Percentiles rank a stretch among this genome's conserved stretches.
Conservation (phyloP, 169 alveolate species). For the Cryptosporidium ubiquitum region DNA sequence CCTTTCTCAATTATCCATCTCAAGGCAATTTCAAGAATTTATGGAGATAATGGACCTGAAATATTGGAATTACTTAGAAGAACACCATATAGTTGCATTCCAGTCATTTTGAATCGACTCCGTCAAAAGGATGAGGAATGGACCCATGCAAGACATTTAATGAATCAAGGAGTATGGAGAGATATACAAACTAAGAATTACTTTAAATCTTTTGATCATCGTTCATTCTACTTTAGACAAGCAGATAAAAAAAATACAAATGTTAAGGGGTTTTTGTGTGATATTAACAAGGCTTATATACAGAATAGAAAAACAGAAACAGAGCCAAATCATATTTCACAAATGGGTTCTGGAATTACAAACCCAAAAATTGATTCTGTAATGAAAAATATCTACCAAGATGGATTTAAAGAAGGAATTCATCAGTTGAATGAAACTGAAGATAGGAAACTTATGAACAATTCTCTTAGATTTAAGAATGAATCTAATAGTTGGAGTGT, state of each 20-base stretch:
- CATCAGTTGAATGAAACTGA: neutral
- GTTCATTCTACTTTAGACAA: conserved; percentile 83
- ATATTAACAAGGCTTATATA: conserved; percentile 64
- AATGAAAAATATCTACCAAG: too few relatives aligned
- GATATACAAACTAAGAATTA: conserved; percentile 83
- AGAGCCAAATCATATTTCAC: neutral
- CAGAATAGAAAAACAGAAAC: conserved; percentile 73
- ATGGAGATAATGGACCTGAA: conserved; percentile 82
- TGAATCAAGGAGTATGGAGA: conserved; percentile 80
- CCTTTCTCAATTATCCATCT: conserved; percentile 77
- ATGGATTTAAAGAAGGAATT: too few relatives aligned
- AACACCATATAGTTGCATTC: conserved; percentile 81
- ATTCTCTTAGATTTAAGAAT: conserved; percentile 53
- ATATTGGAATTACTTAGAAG: conserved; percentile 77
- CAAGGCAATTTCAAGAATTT: conserved; percentile 80
- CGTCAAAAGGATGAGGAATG: conserved; percentile 79
- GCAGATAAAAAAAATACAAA: conserved; percentile 83
- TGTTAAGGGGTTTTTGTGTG: conserved; percentile 77
- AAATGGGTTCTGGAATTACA: neutral
- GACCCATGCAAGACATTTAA: conserved; percentile 77
- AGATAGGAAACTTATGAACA: neutral
- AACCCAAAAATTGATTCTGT: neutral
- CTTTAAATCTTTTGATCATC: conserved; percentile 84
- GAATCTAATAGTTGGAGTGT: conserved; percentile 81
- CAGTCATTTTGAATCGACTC: conserved; percentile 80